These are phyloP conservation scores for Rhododendron ferrugineum DNA, from an alignment of 148 eudicot genomes.

Conservation along the genomic window DNA sequence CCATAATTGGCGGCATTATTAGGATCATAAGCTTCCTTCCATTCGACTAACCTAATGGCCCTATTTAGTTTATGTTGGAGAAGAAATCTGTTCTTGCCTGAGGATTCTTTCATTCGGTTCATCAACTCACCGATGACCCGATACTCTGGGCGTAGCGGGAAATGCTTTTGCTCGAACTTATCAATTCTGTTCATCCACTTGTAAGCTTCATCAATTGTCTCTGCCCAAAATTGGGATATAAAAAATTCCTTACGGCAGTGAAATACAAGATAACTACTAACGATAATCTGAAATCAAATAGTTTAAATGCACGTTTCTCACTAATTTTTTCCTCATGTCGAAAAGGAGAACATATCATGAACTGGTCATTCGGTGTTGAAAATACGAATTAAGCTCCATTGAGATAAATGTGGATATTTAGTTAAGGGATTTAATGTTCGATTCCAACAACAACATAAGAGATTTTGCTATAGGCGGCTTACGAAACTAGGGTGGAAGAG, in stretches of 20 bases:
- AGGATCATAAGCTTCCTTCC: conserved; percentile 81
- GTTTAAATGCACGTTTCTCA: neutral
- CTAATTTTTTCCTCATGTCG: neutral
- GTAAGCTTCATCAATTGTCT: conserved; percentile 57
- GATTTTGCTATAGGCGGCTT: neutral
- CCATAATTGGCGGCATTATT: conserved; percentile 74
- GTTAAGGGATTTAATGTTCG: neutral
- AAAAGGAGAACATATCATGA: neutral
- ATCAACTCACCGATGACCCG: conserved; percentile 84
- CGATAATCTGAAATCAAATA: neutral
- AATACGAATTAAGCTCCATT: neutral
- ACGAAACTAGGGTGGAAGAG: neutral
- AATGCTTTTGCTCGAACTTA: conserved; percentile 74
- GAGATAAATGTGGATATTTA: neutral
- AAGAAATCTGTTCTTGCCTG: conserved; percentile 88
- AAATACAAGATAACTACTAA: neutral
- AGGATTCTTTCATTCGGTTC: conserved; percentile 61
- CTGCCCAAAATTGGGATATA: conserved; percentile 32
- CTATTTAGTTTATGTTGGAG: conserved; percentile 85
- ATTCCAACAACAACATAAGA: neutral
- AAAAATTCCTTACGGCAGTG: neutral
- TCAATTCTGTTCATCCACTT: conserved; percentile 66
- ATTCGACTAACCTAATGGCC: conserved; percentile 64
- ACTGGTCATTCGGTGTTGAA: neutral
- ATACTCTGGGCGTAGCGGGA: conserved; percentile 60